Conservation (phyloP, 2,329 filamentous ascomycete species). For the Penicillium digitatum region DNA sequence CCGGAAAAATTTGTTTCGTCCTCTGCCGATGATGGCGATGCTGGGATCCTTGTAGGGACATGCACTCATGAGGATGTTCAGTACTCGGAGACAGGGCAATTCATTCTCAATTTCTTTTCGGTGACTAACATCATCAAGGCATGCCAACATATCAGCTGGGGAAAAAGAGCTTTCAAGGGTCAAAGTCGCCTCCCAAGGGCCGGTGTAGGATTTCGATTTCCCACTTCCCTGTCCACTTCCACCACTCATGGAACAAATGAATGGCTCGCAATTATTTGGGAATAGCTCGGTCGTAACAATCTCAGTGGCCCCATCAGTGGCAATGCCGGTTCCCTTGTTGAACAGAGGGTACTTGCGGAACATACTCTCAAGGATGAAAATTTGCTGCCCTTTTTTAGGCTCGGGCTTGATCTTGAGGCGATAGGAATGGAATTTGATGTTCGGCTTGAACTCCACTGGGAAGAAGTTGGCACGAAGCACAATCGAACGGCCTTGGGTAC, state of each 20-base stretch:
- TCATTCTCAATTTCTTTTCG: not conserved
- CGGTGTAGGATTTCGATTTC: not conserved
- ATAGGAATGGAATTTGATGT: constrained; percentile 7
- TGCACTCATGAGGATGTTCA: constrained; percentile 21
- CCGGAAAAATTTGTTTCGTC: constrained; percentile 19
- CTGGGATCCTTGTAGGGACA: constrained; percentile 3
- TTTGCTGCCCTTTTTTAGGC: not conserved
- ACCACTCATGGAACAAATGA: not conserved
- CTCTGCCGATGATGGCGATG: constrained; percentile 12
- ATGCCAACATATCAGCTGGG: not conserved
- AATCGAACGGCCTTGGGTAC: constrained; percentile 3
- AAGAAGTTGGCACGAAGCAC: constrained; percentile 20
- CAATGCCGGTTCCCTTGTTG: not conserved
- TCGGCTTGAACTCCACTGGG: constrained; percentile 5
- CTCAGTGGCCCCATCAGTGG: constrained; percentile 14
- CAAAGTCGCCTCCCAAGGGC: not conserved
- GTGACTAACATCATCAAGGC: not conserved
- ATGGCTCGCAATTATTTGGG: not conserved
- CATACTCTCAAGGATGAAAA: constrained; percentile 3
- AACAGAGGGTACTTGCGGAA: not conserved
- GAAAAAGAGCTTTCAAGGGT: not conserved
- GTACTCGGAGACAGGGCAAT: constrained; percentile 2
- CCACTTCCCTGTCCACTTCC: not conserved
- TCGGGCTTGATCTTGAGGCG: constrained; percentile 2
- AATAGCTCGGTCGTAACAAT: constrained; percentile 4